Base-by-base conservation (phyloP, 192 early-diverging fungal genomes). In the Rhizophlyctis rosea region DNA sequence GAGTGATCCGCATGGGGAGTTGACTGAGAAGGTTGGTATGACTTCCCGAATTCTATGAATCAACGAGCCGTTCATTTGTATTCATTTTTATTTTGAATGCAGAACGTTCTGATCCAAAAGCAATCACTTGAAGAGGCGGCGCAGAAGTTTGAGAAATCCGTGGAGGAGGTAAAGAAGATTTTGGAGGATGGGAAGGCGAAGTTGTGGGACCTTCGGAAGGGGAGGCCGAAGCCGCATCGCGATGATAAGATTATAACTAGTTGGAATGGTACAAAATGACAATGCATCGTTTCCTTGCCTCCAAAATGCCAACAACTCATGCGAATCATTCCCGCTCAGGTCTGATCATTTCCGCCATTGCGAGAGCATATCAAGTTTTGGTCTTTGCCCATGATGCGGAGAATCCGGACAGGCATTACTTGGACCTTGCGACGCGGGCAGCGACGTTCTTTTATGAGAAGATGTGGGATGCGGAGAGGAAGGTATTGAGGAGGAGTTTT, bases 241-340 rank as follows among this genome's bases (percentile, higher is more conserved):
- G 86, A 87, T 64, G 83, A 87, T 34, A 87, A 87, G 68, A 76
- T 87, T 47, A 61, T 87, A 7, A 74, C 77, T 27, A 64, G 74
- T 39, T 87, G 86, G 86, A 87, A 87, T 59, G 86, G 81, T 0
- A 32, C 3, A n/a, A n/a, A 49, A 0, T 28, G 7, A 18, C 5
- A 23, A 29, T 21, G 14, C 11, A 14, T 47, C 14, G 24, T 14
- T 13, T 14, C n/a, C 14, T 47, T n/a, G 13, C 16, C 13, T 57
- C 34, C 32, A 39, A n/a, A 23, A 52, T n/a, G 25, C 27, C 30
- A 13, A 52, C 23, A 60, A 11, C n/a, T 16, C 16, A 4, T 60
- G 4, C 21, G 58, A 35, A 16, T 18, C 23, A 34, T 2, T 31
- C 32, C 5, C 36, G 1, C n/a, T n/a, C 50, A 76, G 77, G 81